Evolutionary conservation across 1,284 basidiomycete species (phyloP), one percentile per base, ranked within the genome.

Genomic region (Naganishia sp.): DNA sequence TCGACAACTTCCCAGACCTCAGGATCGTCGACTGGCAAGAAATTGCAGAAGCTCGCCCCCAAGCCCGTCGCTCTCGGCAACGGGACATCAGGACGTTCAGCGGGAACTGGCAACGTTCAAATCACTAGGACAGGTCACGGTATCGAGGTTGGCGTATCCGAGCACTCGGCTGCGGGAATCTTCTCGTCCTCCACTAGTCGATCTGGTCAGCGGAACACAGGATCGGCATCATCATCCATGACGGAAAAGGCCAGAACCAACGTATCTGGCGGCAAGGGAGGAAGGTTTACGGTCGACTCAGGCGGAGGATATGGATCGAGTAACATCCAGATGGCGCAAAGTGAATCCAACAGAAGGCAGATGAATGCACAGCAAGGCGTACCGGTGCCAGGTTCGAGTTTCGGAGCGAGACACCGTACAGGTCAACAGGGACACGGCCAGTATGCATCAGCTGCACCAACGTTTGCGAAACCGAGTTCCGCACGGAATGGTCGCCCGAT

Each of bases 21-120:
- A 23, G 63, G 63, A 25, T 55, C 50, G 23, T 49, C 63, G 6
- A 54, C 43, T 2, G 49, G 48, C 42, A 66, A 55, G 49, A 66
- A 48, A 42, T 44, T 66, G 43, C 64, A 57, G 43, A 66, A 59
- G 31, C 50, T 66, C 49, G 64, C 64, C 13, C 64, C 64, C 3
- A 66, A 45, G 23, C 64, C 64, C 43, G 42, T 53, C n/a, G 55
- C 55, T 15, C 45, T 55, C 10, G 55, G 53, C 18, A n/a, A 9
- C 36, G 52, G 53, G 13, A 53, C 53, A 21, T n/a, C 45, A n/a
- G 46, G 21, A 28, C 46, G 48, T 23, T 43, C 54, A 42, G 36
- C 48, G 18, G 64, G 54, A 43, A 65, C 48, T 7, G 55, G 56
- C 11, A 59, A 59, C 55, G 52, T 59, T 50, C 44, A 52, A 50